Conservation (phyloP, 192 early-diverging fungal species). For the Coemansia sp. region DNA sequence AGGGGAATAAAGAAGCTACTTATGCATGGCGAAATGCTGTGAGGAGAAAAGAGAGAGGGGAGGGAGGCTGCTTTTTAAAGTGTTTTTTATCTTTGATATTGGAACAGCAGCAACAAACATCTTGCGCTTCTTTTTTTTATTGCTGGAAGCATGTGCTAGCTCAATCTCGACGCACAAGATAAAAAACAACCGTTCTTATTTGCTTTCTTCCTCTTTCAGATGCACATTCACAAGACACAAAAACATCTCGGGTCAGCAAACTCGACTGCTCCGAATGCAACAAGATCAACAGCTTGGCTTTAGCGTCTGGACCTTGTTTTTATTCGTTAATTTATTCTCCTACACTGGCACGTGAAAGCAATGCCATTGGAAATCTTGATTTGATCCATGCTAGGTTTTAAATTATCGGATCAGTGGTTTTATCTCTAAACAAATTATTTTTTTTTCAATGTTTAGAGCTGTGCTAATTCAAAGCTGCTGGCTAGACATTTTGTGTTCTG, state of each 20-base stretch:
- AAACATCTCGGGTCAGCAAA: not conserved
- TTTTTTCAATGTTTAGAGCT: no score
- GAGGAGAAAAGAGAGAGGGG: not conserved
- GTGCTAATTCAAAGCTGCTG: not conserved
- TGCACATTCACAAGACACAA: no score
- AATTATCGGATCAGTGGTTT: no score
- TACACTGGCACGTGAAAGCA: not conserved
- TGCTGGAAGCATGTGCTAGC: not conserved
- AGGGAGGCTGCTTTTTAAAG: not conserved
- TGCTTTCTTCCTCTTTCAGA: no score
- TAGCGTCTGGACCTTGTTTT: not conserved
- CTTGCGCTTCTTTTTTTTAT: not conserved
- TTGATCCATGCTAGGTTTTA: no score
- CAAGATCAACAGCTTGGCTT: not conserved
- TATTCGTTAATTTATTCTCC: not conserved
- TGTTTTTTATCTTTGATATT: conserved; percentile 4
- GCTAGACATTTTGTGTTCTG: no score
- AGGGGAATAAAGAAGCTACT: not conserved
- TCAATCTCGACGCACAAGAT: not conserved
- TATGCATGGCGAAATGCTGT: not conserved
- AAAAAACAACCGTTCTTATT: no score
- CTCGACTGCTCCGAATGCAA: not conserved
- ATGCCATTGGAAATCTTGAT: no score
- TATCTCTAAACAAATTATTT: no score
- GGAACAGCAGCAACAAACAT: no score